These are phyloP conservation scores for Warburgia ugandensis DNA, from an alignment of 164 flowering plant genomes.

Conservation along the genomic window DNA sequence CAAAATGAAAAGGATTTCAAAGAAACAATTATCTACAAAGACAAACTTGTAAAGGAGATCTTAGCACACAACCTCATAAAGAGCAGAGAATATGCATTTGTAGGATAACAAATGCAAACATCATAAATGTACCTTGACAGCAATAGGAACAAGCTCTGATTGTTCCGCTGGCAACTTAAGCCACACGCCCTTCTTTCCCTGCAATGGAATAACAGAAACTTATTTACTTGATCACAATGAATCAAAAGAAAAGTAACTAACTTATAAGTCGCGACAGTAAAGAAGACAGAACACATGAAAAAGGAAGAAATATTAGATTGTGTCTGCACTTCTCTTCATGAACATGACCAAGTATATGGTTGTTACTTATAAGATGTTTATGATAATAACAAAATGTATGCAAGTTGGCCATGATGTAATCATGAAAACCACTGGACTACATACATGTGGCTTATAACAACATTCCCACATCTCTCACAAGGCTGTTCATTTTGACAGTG, in stretches of 20 bases:
- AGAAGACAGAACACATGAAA: background rate
- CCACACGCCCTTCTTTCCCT: slow-evolving; percentile 95
- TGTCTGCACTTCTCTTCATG: background rate
- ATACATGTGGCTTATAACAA: no score
- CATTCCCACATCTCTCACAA: no score
- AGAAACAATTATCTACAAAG: no score
- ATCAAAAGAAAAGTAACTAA: background rate
- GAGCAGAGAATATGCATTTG: background rate
- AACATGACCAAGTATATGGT: no score
- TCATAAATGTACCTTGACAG: slow-evolving; percentile 47
- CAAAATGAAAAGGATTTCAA: no score
- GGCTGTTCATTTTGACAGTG: no score
- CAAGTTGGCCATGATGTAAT: no score
- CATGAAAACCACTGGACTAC: no score
- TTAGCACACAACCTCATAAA: background rate
- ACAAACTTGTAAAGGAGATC: background rate
- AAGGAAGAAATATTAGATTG: background rate
- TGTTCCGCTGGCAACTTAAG: slow-evolving; percentile 62
- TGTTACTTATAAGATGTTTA: no score
- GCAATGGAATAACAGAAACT: slow-evolving; percentile 11
- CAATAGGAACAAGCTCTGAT: slow-evolving; percentile 80
- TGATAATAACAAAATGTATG: no score
- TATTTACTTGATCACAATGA: background rate
- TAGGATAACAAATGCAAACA: background rate
- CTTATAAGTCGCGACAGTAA: background rate